These are phyloP conservation scores for Mucor sp. DNA, from an alignment of 371 early-diverging fungal genomes.

Conservation along the genomic window DNA sequence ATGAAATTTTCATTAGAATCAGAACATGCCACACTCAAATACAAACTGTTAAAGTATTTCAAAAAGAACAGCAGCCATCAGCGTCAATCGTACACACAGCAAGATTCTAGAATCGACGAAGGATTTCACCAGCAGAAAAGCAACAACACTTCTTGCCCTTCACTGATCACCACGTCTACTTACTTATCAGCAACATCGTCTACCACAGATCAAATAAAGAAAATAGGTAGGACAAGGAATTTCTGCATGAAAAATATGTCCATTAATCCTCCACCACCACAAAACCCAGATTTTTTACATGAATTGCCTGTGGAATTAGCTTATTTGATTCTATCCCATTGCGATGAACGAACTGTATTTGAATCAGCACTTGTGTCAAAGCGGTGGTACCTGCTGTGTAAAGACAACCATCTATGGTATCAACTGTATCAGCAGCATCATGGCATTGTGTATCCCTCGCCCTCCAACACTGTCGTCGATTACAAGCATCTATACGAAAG, in stretches of 20 bases:
- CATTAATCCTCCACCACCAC: not conserved
- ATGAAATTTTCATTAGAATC: conserved; percentile 1
- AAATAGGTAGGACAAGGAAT: not conserved
- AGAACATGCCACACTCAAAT: not conserved
- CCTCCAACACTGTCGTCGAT: not conserved
- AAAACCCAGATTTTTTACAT: conserved; percentile 12
- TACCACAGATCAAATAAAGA: not conserved
- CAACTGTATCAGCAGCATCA: conserved; percentile 10
- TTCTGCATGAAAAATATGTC: not conserved
- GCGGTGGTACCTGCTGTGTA: conserved; percentile 11
- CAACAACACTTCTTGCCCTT: conserved; percentile 2
- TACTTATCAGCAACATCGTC: not conserved
- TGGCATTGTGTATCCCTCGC: not conserved
- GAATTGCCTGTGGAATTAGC: conserved; percentile 15
- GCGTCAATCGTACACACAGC: conserved; percentile 6
- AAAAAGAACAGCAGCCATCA: not conserved
- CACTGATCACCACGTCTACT: not conserved
- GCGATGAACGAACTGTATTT: conserved; percentile 10
- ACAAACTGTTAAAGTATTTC: conserved; percentile 15
- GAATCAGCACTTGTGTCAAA: conserved; percentile 3
- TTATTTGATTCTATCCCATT: conserved; percentile 11
- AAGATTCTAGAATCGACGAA: conserved; percentile 20
- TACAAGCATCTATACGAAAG: conserved; percentile 12
- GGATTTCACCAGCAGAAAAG: conserved; percentile 18
- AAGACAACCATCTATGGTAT: conserved; percentile 20